Base-by-base conservation (phyloP, 2,329 filamentous ascomycete genomes). In the Pseudocercospora fuligena region DNA sequence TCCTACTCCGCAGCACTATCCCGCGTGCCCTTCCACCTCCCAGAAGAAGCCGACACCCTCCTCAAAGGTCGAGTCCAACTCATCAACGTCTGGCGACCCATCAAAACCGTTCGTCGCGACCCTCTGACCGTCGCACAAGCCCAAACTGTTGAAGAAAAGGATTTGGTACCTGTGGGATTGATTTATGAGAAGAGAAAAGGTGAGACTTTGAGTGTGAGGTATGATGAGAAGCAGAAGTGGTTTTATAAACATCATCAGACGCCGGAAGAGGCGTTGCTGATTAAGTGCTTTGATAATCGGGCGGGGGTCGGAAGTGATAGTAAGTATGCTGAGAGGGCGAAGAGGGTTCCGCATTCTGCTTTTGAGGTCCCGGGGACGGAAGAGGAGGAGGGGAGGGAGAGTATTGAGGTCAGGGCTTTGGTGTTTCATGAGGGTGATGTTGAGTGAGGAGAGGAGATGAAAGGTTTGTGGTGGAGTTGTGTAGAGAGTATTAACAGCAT, bases 351-450 rank as follows among this genome's bases (percentile, higher is more conserved):
- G 12, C 92, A 95, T 80, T 88, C 88, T 14, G 92, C 92, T 0
- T 97, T 97, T 79, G 82, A 84, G 53, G 90, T 97, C 77, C 89
- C 90, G 0, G 82, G 89, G 69, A 92, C 90, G 0, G 85, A 88
- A 7, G 80, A 83, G 14, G 90, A 89, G 54, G 92, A 90, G 71
- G 86, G 85, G 0, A 85, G 93, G 69, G 91, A 96, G 82, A 97
- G 92, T 77, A 96, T 97, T 76, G 93, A 97, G 78, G 91, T 97
- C 14, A 85, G 93, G 72, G 88, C 91, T 27, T 82, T 97, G 77
- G 91, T 97, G 0, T 96, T 97, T 83, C 61, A 67, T 64, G 69
- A 71, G 57, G 60, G 65, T 56, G 63, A 71, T 68, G 63, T 68
- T 57, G 69, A 64, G 61, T 64, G 53, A 33, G 33, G 8, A 6